Evolutionary conservation across 768 basidiomycete genomes (phyloP).

Genomic region (Lactarius evosmus): DNA sequence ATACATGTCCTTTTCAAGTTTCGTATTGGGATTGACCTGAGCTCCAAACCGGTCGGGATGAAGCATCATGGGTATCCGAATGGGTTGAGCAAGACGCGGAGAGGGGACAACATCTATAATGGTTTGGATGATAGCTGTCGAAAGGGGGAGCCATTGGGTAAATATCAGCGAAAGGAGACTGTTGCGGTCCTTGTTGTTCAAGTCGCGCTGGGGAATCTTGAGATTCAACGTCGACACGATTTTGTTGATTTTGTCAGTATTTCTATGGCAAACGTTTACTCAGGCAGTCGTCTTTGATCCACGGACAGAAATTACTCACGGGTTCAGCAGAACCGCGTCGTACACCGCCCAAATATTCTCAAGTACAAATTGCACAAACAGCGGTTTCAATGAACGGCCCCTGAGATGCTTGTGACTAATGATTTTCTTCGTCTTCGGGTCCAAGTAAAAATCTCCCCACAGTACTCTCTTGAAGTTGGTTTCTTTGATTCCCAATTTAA

Average conservation of each 20-base stretch:
- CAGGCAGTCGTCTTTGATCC: neutral
- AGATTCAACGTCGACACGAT: conserved; percentile 81
- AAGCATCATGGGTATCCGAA: conserved; percentile 87
- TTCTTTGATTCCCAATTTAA: conserved; percentile 89
- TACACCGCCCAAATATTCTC: conserved; percentile 99
- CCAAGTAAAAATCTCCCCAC: conserved; percentile 97
- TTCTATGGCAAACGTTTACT: conserved; percentile 45
- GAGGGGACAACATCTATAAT: conserved; percentile 93
- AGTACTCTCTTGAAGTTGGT: conserved; percentile 77
- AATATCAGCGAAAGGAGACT: conserved; percentile 83
- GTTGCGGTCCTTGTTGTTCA: conserved; percentile 87
- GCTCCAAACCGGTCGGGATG: conserved; percentile 71
- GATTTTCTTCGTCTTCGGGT: conserved; percentile 92
- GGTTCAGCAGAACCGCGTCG: conserved; percentile 81
- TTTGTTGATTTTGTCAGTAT: conserved; percentile 83
- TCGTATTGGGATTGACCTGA: conserved; percentile 61
- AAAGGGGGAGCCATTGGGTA: conserved; percentile 94
- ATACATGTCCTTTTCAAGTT: conserved; percentile 82
- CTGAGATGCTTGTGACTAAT: conserved; percentile 87
- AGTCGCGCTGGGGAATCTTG: conserved; percentile 82
- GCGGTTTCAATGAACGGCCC: conserved; percentile 83
- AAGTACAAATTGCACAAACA: conserved; percentile 96
- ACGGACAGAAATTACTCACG: conserved; percentile 55
- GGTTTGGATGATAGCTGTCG: conserved; percentile 87
- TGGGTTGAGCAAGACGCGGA: conserved; percentile 75